Percentiles rank a stretch among this genome's conserved stretches.
phyloP scores from a whole-genome alignment of 495 filamentous ascomycete genomes.

The Aspergillus cavernicola region DNA sequence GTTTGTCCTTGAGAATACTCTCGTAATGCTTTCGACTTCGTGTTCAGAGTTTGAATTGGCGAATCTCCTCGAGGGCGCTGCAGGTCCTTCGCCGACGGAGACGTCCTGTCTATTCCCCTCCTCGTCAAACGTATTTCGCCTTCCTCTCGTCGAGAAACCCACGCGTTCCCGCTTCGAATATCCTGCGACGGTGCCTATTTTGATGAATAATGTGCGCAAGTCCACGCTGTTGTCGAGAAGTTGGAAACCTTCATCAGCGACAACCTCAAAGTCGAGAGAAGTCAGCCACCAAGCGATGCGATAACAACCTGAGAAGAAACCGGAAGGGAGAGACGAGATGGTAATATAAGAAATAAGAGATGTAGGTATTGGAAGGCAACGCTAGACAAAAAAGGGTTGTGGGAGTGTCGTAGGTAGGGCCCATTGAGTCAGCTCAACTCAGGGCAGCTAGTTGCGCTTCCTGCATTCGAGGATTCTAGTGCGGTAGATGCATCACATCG shows the following conservation, averaged over 20 bases:
- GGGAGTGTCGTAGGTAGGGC: too few relatives aligned
- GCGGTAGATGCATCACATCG: slow-evolving; percentile 32
- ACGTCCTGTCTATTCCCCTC: not conserved
- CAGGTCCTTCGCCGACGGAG: not conserved
- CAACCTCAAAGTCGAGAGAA: not conserved
- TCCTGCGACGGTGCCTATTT: not conserved
- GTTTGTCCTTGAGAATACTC: not conserved
- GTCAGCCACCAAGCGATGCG: not conserved
- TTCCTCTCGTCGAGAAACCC: not conserved
- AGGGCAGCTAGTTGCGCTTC: slow-evolving; percentile 15
- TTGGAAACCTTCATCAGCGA: not conserved
- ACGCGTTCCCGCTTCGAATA: not conserved
- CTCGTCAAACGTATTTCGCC: not conserved
- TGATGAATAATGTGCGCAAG: not conserved
- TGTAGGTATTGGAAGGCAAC: not conserved
- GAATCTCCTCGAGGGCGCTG: not conserved
- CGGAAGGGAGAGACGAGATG: not conserved
- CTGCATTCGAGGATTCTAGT: slow-evolving; percentile 19
- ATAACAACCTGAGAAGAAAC: not conserved
- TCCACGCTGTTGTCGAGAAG: not conserved
- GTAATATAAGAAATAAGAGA: not conserved
- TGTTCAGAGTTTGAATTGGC: not conserved
- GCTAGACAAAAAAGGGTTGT: not conserved
- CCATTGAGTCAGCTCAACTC: too few relatives aligned
- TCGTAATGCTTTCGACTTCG: not conserved